Base-by-base conservation (phyloP, 768 basidiomycete genomes). In the Atractiella rhizophila region DNA sequence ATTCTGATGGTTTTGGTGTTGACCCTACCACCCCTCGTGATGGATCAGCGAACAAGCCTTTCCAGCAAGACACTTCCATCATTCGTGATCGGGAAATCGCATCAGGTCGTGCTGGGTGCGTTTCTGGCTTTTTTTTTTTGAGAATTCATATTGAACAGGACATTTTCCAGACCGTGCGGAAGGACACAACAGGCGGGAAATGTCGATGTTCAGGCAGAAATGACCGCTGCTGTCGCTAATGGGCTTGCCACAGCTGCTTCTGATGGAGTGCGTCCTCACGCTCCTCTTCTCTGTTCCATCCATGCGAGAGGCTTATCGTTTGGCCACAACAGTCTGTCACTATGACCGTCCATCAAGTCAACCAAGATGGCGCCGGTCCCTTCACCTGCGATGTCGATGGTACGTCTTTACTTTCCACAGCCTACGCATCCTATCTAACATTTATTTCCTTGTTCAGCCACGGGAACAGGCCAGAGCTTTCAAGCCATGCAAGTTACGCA, bases 301-400 rank as follows among this genome's bases (percentile, higher is more conserved):
- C 30, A 21, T 25, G 18, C 28, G 6, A 24, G 30, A 5, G 21
- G 4, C 39, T 32, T 2, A 31, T 32, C 18, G 39, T 27, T 2
- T 29, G 24, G 3, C 30, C 39, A 15, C 21, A 40, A 11, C 30
- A 32, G 5, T 31, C 19, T 12, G 30, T 40, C 18, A 11, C 39
- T 21, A 41, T 41, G 40, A 41, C 40, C 23, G 4, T 41, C 6
- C 40, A 41, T 19, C 40, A 40, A 20, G 40, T 41, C 40, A 41
- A 41, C 40, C 15, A 20, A 4, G 40, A 41, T 28, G 40, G 40
- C 10, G 40, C 40, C 12, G 40, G 40, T 4, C 31, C 40, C 12
- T 42, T 27, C 27, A 8, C 31, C 25, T 25, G 20, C 40, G 19
- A 34, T 12, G 25, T 35, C 5, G 4, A 23, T 26, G 16, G 6